These are phyloP conservation scores for Santalum album DNA, from an alignment of 164 flowering plant species.

Conservation along the genomic window DNA sequence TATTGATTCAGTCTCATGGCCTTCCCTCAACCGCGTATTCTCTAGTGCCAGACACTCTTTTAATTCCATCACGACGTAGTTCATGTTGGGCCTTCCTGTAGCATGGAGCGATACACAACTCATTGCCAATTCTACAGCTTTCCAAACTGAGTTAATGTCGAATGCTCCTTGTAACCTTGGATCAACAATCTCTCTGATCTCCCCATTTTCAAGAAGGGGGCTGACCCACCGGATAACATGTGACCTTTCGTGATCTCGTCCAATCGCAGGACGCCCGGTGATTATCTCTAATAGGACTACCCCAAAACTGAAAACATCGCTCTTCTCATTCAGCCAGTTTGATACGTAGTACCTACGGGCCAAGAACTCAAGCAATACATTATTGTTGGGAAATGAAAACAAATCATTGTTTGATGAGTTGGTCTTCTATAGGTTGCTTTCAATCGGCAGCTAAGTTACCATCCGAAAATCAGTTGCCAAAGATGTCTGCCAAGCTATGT, in stretches of 20 bases:
- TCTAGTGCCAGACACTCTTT: not conserved
- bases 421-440: not conserved
- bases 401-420: not conserved
- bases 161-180: slow-evolving; percentile 16
- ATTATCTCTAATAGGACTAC: slow-evolving; percentile 20
- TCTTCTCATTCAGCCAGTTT: slow-evolving; percentile 12
- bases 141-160: slow-evolving; percentile 19
- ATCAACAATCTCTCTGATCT: slow-evolving; percentile 16
- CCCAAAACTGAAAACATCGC: slow-evolving; percentile 30
- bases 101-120: not conserved
- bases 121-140: slow-evolving; percentile 8
- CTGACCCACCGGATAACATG: slow-evolving; percentile 15
- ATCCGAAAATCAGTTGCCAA: too few relatives aligned
- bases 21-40: not conserved
- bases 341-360: slow-evolving; percentile 10
- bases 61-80: not conserved
- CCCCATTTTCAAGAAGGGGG: slow-evolving; percentile 10
- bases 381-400: too few relatives aligned
- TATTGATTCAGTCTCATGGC: not conserved
- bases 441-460: too few relatives aligned
- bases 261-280: slow-evolving; percentile 17
- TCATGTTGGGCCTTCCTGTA: not conserved
- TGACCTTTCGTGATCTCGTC: not conserved
- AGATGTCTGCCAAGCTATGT: too few relatives aligned
- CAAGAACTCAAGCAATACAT: not conserved